phyloP scores from a whole-genome alignment of 257 asterid species.

The Knoxia roxburghii region DNA sequence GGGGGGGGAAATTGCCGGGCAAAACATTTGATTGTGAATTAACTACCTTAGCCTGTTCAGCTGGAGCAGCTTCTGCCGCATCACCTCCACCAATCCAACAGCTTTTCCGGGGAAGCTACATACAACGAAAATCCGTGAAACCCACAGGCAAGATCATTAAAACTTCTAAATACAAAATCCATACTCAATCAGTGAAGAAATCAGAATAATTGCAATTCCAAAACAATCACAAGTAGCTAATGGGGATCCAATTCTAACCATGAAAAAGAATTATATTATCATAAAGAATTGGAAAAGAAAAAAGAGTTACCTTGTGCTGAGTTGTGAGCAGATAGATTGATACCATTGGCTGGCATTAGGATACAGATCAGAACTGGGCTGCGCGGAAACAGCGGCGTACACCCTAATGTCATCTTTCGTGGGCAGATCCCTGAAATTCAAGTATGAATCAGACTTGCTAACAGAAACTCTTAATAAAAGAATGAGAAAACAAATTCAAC shows the following conservation, averaged over 20 bases:
- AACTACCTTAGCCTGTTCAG: constrained; percentile 46
- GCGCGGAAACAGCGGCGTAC: constrained; percentile 44
- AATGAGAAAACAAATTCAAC: no score
- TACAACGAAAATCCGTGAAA: neutral
- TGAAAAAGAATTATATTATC: neutral
- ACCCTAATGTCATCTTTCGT: constrained; percentile 79
- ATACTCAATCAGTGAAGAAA: neutral
- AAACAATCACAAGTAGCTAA: neutral
- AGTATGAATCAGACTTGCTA: no score
- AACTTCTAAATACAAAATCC: neutral
- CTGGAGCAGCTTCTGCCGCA: constrained; percentile 48
- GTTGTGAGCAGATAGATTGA: constrained; percentile 47
- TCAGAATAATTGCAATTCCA: neutral
- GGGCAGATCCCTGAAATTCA: constrained; percentile 44
- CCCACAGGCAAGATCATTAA: constrained; percentile 1
- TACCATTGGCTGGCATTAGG: constrained; percentile 82
- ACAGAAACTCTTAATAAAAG: no score
- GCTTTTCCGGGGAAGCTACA: constrained; percentile 81
- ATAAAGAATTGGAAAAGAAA: neutral
- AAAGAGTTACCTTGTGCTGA: constrained; percentile 52
- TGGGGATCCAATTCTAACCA: neutral
- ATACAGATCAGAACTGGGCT: constrained; percentile 63
- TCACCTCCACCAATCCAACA: constrained; percentile 59
- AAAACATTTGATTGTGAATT: no score
- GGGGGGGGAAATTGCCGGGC: no score